These are phyloP conservation scores for Chloranthus sessilifolius DNA, from an alignment of 164 flowering plant species.

Conservation along the genomic window DNA sequence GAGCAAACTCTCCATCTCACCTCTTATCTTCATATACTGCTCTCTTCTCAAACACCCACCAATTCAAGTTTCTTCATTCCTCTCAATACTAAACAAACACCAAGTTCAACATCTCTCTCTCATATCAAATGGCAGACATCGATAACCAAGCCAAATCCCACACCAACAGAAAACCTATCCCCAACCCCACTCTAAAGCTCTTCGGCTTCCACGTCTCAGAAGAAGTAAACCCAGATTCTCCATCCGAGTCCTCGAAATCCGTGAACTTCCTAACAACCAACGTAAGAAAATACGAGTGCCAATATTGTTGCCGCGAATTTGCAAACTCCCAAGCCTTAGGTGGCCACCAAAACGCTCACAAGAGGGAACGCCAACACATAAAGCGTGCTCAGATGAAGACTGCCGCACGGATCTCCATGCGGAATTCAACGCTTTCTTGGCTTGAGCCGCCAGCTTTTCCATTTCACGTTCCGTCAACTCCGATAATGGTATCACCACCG, in stretches of 20 bases:
- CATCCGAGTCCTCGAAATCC: constrained; percentile 27
- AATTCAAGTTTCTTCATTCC: too few species aligned
- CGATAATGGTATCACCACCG: constrained; percentile 19
- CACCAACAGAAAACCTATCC: neutral
- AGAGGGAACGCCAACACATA: constrained; percentile 59
- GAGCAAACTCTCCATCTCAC: too few species aligned
- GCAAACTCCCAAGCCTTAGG: constrained; percentile 69
- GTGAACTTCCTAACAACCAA: constrained; percentile 10
- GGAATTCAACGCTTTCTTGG: constrained; percentile 60
- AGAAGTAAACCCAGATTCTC: constrained; percentile 23
- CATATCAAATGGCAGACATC: neutral
- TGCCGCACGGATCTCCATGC: constrained; percentile 27
- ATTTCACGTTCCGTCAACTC: constrained; percentile 31
- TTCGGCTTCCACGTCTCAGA: constrained; percentile 44
- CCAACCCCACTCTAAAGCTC: constrained; percentile 33
- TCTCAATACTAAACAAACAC: too few species aligned
- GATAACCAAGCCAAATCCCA: neutral
- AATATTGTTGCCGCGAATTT: constrained; percentile 58
- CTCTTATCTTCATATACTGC: too few species aligned
- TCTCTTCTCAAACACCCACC: too few species aligned
- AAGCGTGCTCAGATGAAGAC: constrained; percentile 57
- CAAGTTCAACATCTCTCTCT: too few species aligned
- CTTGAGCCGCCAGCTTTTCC: constrained; percentile 56
- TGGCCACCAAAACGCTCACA: constrained; percentile 75
- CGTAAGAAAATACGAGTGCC: constrained; percentile 63